Conservation (phyloP, 306 rosid species). For the Medicago arabica region DNA sequence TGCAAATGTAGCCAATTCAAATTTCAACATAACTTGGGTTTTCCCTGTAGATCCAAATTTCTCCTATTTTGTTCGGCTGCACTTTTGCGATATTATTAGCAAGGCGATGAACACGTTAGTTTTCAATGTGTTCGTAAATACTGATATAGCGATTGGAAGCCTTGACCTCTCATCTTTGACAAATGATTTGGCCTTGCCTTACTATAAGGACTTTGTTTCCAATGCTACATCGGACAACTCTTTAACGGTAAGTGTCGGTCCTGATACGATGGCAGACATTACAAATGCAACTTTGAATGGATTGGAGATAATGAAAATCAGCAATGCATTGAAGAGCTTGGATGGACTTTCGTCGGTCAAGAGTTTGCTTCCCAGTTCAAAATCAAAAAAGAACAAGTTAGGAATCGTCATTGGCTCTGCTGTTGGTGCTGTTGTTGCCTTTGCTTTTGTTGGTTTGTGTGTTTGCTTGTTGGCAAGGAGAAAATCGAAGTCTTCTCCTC, state of each 20-base stretch:
- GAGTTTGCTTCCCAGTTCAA: conserved; percentile 61
- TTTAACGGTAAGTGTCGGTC: conserved; percentile 90
- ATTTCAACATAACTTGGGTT: conserved; percentile 96
- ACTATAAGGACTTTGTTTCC: conserved; percentile 73
- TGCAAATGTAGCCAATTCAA: conserved; percentile 66
- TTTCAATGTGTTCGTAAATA: conserved; percentile 79
- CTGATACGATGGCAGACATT: conserved; percentile 68
- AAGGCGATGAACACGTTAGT: conserved; percentile 69
- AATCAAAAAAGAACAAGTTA: conserved; percentile 51
- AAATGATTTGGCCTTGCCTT: conserved; percentile 68
- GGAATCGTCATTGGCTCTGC: conserved; percentile 58
- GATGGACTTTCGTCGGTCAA: conserved; percentile 65
- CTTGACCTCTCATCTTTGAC: conserved; percentile 77
- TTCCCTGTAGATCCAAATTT: conserved; percentile 71
- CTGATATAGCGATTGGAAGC: conserved; percentile 65
- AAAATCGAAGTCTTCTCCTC: conserved; percentile 62
- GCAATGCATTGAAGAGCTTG: conserved; percentile 72
- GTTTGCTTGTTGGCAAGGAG: conserved; percentile 53
- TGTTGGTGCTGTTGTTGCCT: conserved; percentile 54
- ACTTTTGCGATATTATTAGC: conserved; percentile 89
- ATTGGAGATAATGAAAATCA: conserved; percentile 79
- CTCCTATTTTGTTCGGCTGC: conserved; percentile 76
- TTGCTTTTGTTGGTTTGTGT: conserved; percentile 61
- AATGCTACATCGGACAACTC: conserved; percentile 55
- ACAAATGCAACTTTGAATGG: conserved; percentile 84